These are phyloP conservation scores for Mycena sanguinolenta DNA, from an alignment of 768 basidiomycete species.

Conservation along the genomic window DNA sequence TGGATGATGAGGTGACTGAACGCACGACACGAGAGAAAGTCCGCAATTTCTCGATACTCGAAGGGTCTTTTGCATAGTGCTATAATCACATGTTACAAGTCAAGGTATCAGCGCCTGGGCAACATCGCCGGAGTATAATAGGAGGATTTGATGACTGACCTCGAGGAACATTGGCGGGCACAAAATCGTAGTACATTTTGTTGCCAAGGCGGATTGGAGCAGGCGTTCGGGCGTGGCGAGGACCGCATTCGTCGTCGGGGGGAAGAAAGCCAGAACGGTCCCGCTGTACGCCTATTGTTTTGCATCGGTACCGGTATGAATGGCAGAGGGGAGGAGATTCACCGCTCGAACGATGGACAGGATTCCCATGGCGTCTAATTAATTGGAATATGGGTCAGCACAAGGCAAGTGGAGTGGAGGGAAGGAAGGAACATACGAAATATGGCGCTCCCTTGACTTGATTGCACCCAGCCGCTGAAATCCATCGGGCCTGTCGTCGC, in stretches of 20 bases:
- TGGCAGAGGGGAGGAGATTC: not conserved
- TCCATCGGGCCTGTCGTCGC: not conserved
- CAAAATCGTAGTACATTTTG: conserved; percentile 13
- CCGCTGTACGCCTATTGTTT: conserved; percentile 17
- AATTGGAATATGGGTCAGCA: not conserved
- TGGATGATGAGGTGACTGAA: not conserved
- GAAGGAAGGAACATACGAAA: conserved; percentile 8
- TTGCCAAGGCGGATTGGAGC: conserved; percentile 5
- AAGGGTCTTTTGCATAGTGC: conserved; percentile 7
- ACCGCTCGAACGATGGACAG: conserved; percentile 17
- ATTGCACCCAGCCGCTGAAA: not conserved
- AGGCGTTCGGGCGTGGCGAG: conserved; percentile 16
- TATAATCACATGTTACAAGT: no score
- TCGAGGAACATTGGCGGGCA: conserved; percentile 25
- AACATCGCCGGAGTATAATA: no score
- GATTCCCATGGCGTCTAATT: conserved; percentile 15
- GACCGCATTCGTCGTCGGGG: conserved; percentile 15
- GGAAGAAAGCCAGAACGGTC: conserved; percentile 6
- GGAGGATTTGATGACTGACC: not conserved
- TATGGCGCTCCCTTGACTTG: conserved; percentile 1
- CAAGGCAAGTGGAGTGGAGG: no score
- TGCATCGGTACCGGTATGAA: conserved; percentile 9
- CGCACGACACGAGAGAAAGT: conserved; percentile 6
- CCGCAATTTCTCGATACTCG: conserved; percentile 13
- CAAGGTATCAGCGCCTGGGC: no score